Conservation (phyloP, 371 early-diverging fungal species). For the Polyrhizophydium stewartii region DNA sequence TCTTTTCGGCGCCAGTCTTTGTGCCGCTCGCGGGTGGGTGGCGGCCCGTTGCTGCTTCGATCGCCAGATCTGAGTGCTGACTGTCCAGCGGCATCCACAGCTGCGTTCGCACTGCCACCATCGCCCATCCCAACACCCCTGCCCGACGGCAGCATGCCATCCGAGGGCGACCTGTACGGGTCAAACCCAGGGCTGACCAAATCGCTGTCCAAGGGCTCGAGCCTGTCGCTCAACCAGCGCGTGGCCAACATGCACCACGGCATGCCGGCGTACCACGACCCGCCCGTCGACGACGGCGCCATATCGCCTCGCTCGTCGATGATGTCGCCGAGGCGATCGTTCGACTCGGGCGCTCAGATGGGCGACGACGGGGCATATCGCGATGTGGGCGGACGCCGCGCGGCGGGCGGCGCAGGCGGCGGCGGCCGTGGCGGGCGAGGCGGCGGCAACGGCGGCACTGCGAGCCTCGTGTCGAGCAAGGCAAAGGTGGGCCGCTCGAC, state of each 20-base stretch:
- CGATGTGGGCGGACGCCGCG: too few species aligned
- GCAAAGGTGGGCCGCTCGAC: neutral
- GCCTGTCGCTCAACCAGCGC: slow-evolving; percentile 24
- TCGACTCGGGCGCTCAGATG: too few species aligned
- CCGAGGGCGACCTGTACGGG: neutral
- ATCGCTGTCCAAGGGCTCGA: slow-evolving; percentile 10
- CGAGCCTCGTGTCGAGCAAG: neutral
- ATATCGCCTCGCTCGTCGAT: neutral
- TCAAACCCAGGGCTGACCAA: neutral
- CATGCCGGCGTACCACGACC: slow-evolving; percentile 35
- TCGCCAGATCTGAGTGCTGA: too few species aligned
- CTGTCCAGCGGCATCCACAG: too few species aligned
- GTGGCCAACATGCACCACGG: slow-evolving; percentile 45
- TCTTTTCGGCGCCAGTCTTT: slow-evolving; percentile 10
- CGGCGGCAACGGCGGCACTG: too few species aligned
- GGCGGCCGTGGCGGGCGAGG: too few species aligned
- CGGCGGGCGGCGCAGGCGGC: too few species aligned
- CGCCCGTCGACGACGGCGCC: slow-evolving; percentile 5
- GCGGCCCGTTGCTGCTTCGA: too few species aligned
- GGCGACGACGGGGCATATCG: too few species aligned
- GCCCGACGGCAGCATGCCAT: neutral
- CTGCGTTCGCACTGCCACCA: slow-evolving; percentile 27
- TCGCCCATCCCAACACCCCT: slow-evolving; percentile 14
- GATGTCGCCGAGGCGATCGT: too few species aligned
- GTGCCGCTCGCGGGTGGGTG: slow-evolving; percentile 23